Evolutionary conservation across 2,329 filamentous ascomycete species (phyloP).

Genomic region (Ascochyta pisi): DNA sequence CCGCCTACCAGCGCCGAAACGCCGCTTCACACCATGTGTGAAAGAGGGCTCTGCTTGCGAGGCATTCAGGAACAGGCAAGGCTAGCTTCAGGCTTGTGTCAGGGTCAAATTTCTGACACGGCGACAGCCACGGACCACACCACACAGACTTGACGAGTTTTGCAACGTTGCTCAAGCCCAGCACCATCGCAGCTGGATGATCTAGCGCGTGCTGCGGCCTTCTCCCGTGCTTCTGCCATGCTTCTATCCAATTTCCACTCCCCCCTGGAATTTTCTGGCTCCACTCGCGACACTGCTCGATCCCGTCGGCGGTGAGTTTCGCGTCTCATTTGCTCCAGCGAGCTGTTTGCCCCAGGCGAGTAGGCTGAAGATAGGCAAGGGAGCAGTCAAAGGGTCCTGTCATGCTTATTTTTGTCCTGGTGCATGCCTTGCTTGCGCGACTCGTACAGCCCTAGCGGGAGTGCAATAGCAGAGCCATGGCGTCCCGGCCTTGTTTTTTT

Average conservation of each 20-base stretch:
- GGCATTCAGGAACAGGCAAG: slow-evolving; percentile 43
- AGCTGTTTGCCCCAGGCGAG: slow-evolving; percentile 21
- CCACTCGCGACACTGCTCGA: slow-evolving; percentile 26
- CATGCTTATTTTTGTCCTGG: slow-evolving; percentile 43
- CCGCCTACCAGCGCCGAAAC: slow-evolving; percentile 24
- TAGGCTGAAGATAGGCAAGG: slow-evolving; percentile 30
- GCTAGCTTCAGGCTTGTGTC: slow-evolving; percentile 32
- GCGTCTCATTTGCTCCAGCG: slow-evolving; percentile 26
- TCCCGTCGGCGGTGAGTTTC: slow-evolving; percentile 37
- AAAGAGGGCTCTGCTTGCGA: slow-evolving; percentile 33
- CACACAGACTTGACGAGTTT: slow-evolving; percentile 29
- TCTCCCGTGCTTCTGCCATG: slow-evolving; percentile 49
- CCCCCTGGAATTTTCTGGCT: slow-evolving; percentile 33
- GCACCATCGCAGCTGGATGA: slow-evolving; percentile 27
- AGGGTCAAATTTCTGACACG: slow-evolving; percentile 37
- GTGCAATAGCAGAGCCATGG: slow-evolving; percentile 27
- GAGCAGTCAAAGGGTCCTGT: slow-evolving; percentile 25
- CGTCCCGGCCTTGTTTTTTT: slow-evolving; percentile 22
- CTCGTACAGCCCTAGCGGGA: slow-evolving; percentile 37
- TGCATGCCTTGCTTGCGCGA: slow-evolving; percentile 33
- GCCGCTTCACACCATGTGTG: slow-evolving; percentile 23
- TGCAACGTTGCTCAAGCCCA: slow-evolving; percentile 36
- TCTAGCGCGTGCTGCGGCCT: slow-evolving; percentile 39
- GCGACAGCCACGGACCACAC: slow-evolving; percentile 30
- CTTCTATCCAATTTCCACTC: slow-evolving; percentile 44